Percentiles rank a stretch among this genome's conserved stretches.
Conservation (phyloP, 129 eudicot genomes). For the Chrysanthemum makinoi region DNA sequence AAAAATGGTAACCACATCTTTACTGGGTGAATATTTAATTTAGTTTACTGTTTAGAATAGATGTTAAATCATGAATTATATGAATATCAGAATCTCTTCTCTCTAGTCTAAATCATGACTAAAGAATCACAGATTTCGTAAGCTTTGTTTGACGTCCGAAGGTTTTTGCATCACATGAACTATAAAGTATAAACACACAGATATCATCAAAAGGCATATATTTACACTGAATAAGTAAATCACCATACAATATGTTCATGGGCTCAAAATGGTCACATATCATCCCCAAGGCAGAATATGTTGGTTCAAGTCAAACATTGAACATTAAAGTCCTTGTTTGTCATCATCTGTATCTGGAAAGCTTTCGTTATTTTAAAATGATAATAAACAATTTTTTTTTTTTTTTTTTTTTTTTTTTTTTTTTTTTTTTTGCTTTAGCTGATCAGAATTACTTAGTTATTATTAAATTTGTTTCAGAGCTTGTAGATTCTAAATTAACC, state of each 20-base stretch:
- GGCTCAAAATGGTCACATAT: constrained; percentile 1
- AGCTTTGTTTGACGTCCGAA: not conserved
- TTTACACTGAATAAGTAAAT: no score
- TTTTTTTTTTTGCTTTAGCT: no score
- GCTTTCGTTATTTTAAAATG: not conserved
- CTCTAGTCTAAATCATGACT: not conserved
- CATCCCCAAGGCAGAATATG: constrained; percentile 20
- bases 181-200: constrained; percentile 3
- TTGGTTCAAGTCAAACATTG: constrained; percentile 10
- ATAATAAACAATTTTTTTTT: not conserved
- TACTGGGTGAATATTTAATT: not conserved
- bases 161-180: constrained; percentile 12
- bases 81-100: constrained; percentile 1
- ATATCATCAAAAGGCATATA: not conserved
- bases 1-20: not conserved
- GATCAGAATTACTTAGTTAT: no score
- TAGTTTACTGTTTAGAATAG: not conserved
- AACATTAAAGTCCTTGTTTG: not conserved
- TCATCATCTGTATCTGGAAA: not conserved
- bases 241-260: not conserved
- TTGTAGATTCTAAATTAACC: no score
- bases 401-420: no score
- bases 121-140: not conserved
- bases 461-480: no score
- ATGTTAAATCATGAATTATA: not conserved